Percentiles rank a stretch among this genome's conserved stretches.
Evolutionary conservation across 768 basidiomycete genomes (phyloP).

Genomic region (Neoboletus brunneissimus): DNA sequence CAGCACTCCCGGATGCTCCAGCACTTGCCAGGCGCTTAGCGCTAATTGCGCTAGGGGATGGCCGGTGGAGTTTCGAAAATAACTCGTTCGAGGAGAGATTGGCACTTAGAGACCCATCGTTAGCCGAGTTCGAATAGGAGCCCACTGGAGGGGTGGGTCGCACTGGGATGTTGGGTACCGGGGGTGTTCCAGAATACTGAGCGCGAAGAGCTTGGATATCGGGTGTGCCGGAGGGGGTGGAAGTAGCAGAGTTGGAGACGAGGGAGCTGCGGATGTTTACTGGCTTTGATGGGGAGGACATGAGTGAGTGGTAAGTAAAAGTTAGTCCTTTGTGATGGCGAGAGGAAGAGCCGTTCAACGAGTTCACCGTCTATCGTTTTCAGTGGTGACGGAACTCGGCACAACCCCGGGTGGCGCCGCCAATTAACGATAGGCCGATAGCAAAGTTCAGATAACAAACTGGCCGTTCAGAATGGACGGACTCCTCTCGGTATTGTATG

Average conservation of each 20-base stretch:
- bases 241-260: constrained; percentile 10
- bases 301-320: constrained; percentile 17
- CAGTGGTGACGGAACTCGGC: background rate
- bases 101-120: constrained; percentile 9
- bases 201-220: constrained; percentile 64
- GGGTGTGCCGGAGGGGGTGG: constrained; percentile 55
- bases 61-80: constrained; percentile 15
- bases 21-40: constrained; percentile 34
- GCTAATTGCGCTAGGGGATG: constrained; percentile 38
- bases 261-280: constrained; percentile 42
- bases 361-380: background rate
- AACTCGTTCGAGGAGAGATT: constrained; percentile 11
- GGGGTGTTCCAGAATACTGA: constrained; percentile 58
- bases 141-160: constrained; percentile 50
- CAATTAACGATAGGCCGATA: background rate
- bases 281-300: constrained; percentile 58
- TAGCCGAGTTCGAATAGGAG: constrained; percentile 8
- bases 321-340: background rate
- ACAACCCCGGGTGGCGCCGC: background rate
- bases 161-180: constrained; percentile 49
- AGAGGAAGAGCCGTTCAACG: too few relatives aligned
- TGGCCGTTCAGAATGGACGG: too few relatives aligned
- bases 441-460: background rate
- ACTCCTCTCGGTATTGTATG: too few relatives aligned
- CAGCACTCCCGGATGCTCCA: constrained; percentile 29